These are phyloP conservation scores for Claviceps digitariae DNA, from an alignment of 2,329 filamentous ascomycete species.

Conservation along the genomic window DNA sequence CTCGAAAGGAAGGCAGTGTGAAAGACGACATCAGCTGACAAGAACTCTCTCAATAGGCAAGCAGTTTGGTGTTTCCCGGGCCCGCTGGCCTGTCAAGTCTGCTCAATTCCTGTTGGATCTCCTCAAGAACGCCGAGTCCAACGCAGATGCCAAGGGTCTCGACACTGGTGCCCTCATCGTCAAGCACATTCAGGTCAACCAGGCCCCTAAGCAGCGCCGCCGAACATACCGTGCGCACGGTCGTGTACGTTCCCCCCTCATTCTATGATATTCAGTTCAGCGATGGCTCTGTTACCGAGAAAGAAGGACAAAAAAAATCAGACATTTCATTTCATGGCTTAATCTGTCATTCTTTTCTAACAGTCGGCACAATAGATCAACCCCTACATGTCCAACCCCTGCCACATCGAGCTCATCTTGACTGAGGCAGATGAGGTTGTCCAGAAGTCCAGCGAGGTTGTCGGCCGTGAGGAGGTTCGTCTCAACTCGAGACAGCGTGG, in stretches of 20 bases:
- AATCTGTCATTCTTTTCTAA: slow-evolving; percentile 11
- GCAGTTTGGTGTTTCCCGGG: slow-evolving; percentile 94
- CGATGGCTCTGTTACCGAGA: background rate
- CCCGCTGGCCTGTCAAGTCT: slow-evolving; percentile 98
- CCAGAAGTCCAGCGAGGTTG: slow-evolving; percentile 82
- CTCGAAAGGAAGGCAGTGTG: no score
- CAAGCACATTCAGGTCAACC: slow-evolving; percentile 99
- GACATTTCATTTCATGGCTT: background rate
- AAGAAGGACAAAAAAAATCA: background rate
- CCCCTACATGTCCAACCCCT: slow-evolving; percentile 99
- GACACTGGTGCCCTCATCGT: slow-evolving; percentile 95
- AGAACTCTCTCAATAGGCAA: slow-evolving; percentile 54
- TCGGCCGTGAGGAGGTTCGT: slow-evolving; percentile 49
- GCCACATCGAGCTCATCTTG: slow-evolving; percentile 99
- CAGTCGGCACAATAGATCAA: slow-evolving; percentile 60
- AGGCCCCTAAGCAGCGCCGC: slow-evolving; percentile 98
- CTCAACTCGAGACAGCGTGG: slow-evolving; percentile 91
- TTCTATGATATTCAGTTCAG: background rate
- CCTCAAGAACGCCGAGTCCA: slow-evolving; percentile 94
- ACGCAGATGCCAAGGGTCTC: slow-evolving; percentile 92
- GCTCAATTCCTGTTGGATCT: slow-evolving; percentile 96
- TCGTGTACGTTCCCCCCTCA: slow-evolving; percentile 59
- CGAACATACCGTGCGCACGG: slow-evolving; percentile 99
- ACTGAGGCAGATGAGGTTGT: slow-evolving; percentile 95
- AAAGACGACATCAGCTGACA: slow-evolving; percentile 12